phyloP scores from a whole-genome alignment of 1,284 basidiomycete genomes.

The Trametes versicolor region DNA sequence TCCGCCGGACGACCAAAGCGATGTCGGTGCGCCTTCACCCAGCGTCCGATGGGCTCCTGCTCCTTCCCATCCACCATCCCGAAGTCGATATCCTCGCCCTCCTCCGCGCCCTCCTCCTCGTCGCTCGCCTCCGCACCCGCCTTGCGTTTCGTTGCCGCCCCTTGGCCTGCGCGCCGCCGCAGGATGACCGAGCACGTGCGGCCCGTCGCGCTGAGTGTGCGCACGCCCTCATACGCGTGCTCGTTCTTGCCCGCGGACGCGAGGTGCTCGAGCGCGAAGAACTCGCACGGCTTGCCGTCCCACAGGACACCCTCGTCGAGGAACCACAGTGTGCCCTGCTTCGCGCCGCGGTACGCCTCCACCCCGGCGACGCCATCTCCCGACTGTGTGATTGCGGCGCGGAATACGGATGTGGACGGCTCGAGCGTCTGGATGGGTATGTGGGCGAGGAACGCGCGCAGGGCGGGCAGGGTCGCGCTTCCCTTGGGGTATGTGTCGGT shows the following conservation, averaged over 20 bases:
- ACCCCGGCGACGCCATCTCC: constrained; percentile 60
- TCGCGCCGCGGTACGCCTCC: constrained; percentile 74
- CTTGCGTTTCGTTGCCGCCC: constrained; percentile 24
- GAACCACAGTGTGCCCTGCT: constrained; percentile 78
- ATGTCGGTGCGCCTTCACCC: constrained; percentile 65
- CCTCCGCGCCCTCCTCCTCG: constrained; percentile 47
- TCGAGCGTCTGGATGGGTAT: constrained; percentile 57
- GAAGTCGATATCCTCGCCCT: constrained; percentile 69
- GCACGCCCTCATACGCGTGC: constrained; percentile 58
- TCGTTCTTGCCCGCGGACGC: constrained; percentile 39
- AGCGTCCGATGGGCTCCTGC: constrained; percentile 68
- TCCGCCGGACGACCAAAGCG: constrained; percentile 59
- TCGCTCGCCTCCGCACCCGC: constrained; percentile 42
- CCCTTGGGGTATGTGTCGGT: constrained; percentile 55
- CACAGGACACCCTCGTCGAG: constrained; percentile 71
- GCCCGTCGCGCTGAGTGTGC: constrained; percentile 71
- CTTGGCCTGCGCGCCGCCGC: constrained; percentile 52
- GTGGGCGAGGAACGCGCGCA: constrained; percentile 63
- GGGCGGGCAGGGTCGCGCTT: constrained; percentile 54
- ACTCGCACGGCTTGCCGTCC: constrained; percentile 79
- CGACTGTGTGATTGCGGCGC: constrained; percentile 51
- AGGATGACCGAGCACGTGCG: constrained; percentile 72
- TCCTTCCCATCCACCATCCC: constrained; percentile 76
- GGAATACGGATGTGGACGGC: constrained; percentile 62
- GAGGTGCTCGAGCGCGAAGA: constrained; percentile 73